Evolutionary conservation across 371 early-diverging fungal genomes (phyloP).

Genomic region (Mucor sp.): DNA sequence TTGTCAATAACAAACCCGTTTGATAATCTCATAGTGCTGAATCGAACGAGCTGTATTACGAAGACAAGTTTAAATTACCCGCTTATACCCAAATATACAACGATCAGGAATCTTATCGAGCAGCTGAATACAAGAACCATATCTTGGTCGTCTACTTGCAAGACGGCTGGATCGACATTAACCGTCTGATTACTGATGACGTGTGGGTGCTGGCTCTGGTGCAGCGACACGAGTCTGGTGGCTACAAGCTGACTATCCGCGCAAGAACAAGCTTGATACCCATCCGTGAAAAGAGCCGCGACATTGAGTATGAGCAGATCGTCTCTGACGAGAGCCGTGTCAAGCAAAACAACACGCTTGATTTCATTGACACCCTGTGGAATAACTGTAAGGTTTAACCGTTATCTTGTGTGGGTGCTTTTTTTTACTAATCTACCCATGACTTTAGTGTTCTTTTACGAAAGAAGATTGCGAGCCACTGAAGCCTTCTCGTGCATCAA

Average conservation of each 20-base stretch:
- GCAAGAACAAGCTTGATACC: constrained; percentile 23
- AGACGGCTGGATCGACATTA: constrained; percentile 22
- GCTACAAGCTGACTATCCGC: constrained; percentile 20
- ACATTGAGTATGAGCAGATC: constrained; percentile 23
- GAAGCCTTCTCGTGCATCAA: constrained; percentile 27
- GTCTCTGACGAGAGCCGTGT: neutral
- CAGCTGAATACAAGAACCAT: constrained; percentile 32
- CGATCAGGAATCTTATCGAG: constrained; percentile 13
- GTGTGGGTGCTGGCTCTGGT: constrained; percentile 46
- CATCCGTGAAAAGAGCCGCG: constrained; percentile 23
- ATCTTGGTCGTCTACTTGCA: constrained; percentile 50
- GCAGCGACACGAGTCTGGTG: constrained; percentile 5
- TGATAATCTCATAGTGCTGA: too few relatives aligned
- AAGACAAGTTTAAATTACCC: constrained; percentile 19
- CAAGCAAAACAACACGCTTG: constrained; percentile 8
- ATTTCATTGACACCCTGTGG: constrained; percentile 29
- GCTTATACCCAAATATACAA: constrained; percentile 21
- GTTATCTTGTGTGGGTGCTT: neutral
- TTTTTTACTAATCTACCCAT: neutral
- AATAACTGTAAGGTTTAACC: constrained; percentile 22
- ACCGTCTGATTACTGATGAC: constrained; percentile 15
- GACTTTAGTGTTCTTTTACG: constrained; percentile 37
- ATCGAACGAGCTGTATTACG: constrained; percentile 16
- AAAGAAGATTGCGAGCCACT: constrained; percentile 32
- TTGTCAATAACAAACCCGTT: too few relatives aligned